Base-by-base conservation (phyloP, 768 basidiomycete genomes). In the Russula compacta region DNA sequence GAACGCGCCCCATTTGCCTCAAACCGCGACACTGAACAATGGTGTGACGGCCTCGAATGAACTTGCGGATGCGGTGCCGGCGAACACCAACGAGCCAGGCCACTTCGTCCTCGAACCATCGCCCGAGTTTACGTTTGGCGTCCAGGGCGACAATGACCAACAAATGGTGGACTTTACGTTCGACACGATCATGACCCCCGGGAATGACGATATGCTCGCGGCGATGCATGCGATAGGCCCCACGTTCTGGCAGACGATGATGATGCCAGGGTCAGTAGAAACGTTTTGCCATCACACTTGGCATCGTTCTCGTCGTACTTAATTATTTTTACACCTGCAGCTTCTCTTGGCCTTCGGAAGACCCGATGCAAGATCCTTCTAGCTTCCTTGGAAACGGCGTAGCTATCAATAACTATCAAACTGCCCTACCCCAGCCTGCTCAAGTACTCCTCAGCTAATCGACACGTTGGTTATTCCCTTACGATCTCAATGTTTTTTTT, bases 171-270 rank as follows among this genome's bases (percentile, higher is more conserved):
- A 58, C 29, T 66, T 66, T 17, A 49, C 48, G 42, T 65, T 66
- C 33, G 63, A 66, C 46, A 6, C 60, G 36, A 53, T 62, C 19
- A 43, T 46, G 7, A 6, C 44, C 12, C 46, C 43, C 24, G 53
- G 57, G 6, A 61, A 43, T 44, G 80, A 76, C 0, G 76, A 86
- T 48, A 79, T 83, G 71, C 76, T 87, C 63, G 88, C 87, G 0
- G 81, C 86, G 19, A 85, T 91, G 84, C 79, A 83, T 53, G 83
- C 83, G 33, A 75, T 92, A 58, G 87, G 84, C 53, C 83, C 83
- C 2, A 78, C 74, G 8, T 91, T 83, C 81, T 89, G 86, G 87
- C 73, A 79, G 47, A 86, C 81, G 52, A 85, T 89, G 83, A 86
- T 90, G 87, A 87, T 91, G 86, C 89, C 89, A 40, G 89, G 89